Percentiles rank a stretch among this genome's conserved stretches.
phyloP scores from a whole-genome alignment of 2,329 filamentous ascomycete species.

The Aspergillus ustus region DNA sequence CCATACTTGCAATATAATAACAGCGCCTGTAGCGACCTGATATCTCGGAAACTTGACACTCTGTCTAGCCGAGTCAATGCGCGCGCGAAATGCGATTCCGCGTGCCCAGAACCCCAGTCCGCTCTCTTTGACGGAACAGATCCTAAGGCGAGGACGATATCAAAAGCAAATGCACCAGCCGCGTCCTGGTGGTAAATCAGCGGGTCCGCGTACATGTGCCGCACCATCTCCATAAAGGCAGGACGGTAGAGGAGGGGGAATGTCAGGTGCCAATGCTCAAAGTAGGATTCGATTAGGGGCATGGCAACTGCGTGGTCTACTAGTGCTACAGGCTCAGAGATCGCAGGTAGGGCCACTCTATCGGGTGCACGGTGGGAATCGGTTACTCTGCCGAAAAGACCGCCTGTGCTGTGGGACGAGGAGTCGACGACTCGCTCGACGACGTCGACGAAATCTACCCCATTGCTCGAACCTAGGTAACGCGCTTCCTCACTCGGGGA shows the following conservation, averaged over 20 bases:
- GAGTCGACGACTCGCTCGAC: background rate
- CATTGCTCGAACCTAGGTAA: background rate
- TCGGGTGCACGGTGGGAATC: background rate
- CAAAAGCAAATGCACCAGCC: background rate
- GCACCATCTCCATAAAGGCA: background rate
- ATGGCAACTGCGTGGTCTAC: background rate
- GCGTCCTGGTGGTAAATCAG: background rate
- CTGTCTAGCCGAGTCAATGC: background rate
- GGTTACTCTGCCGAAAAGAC: background rate
- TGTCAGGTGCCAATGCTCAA: background rate
- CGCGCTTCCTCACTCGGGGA: background rate
- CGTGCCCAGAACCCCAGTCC: background rate
- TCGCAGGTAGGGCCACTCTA: background rate
- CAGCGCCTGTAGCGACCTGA: background rate
- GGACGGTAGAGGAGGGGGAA: background rate
- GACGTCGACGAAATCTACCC: background rate
- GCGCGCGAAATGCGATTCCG: background rate
- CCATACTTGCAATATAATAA: background rate
- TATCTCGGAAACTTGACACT: background rate
- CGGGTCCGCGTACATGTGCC: background rate
- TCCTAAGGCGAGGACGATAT: background rate
- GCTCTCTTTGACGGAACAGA: background rate
- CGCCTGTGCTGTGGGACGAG: background rate
- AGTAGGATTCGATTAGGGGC: background rate
- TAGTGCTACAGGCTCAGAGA: background rate